Percentiles rank a stretch among this genome's conserved stretches.
phyloP scores from a whole-genome alignment of 2,329 filamentous ascomycete species.

The Ramularia collo-cygni region DNA sequence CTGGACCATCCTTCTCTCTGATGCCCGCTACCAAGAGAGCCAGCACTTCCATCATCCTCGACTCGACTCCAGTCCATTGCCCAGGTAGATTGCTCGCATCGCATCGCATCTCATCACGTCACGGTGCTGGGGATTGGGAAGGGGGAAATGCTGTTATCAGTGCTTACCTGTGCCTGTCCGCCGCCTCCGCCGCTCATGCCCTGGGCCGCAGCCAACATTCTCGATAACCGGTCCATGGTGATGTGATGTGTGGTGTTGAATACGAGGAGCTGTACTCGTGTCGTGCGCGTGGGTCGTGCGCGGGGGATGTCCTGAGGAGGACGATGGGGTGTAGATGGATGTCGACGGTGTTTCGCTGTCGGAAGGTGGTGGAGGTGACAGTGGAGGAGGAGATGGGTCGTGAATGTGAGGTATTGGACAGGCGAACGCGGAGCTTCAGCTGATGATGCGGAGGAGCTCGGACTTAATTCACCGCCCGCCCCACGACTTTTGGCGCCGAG shows the following conservation, averaged over 20 bases:
- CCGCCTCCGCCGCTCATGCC: constrained; percentile 60
- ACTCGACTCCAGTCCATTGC: not conserved
- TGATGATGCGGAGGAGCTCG: constrained; percentile 1
- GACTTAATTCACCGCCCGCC: not conserved
- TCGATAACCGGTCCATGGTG: constrained; percentile 84
- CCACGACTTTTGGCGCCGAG: not conserved
- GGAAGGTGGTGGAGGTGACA: not conserved
- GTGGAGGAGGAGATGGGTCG: constrained; percentile 6
- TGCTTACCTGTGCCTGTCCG: constrained; percentile 56
- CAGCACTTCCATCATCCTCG: not conserved
- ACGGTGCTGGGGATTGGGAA: not conserved
- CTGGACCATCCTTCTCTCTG: no score
- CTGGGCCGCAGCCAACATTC: constrained; percentile 71
- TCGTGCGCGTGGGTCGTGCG: constrained; percentile 1
- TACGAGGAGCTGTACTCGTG: constrained; percentile 4
- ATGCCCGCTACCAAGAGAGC: no score
- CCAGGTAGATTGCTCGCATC: not conserved
- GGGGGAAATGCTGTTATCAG: not conserved
- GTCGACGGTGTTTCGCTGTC: no score
- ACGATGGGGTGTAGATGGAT: no score
- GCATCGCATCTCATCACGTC: no score
- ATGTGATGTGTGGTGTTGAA: constrained; percentile 9
- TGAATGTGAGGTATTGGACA: constrained; percentile 5
- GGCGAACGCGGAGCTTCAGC: constrained; percentile 2
- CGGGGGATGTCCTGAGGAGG: no score